These are phyloP conservation scores for Diaporthe citrichinensis DNA, from an alignment of 2,329 filamentous ascomycete genomes.

Conservation along the genomic window DNA sequence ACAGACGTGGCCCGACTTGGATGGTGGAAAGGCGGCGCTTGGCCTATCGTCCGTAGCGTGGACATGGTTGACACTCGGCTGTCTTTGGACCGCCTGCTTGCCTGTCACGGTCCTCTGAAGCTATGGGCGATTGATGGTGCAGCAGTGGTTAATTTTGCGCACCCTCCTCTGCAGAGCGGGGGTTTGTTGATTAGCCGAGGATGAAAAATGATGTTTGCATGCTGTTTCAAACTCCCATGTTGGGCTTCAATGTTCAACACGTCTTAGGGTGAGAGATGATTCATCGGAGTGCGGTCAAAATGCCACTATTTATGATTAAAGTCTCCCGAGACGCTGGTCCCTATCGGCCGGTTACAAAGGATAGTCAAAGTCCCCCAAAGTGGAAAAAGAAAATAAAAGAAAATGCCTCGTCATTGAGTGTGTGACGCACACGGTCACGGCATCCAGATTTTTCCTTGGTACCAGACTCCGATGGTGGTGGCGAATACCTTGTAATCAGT, in stretches of 20 bases:
- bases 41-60: not conserved
- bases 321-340: too few species aligned
- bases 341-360: too few species aligned
- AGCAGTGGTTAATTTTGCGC: not conserved
- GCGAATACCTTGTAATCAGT: too few species aligned
- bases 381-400: too few species aligned
- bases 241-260: not conserved
- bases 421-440: too few species aligned
- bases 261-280: not conserved
- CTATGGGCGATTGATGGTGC: not conserved
- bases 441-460: not conserved
- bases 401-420: too few species aligned
- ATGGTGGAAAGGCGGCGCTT: not conserved
- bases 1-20: not conserved
- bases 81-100: not conserved
- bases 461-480: not conserved
- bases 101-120: not conserved
- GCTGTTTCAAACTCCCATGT: rapidly evolving
- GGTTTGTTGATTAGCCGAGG: not conserved
- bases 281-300: not conserved
- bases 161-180: not conserved
- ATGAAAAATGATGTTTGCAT: not conserved
- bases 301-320: not conserved
- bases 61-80: not conserved
- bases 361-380: too few species aligned